phyloP scores from a whole-genome alignment of 2,329 filamentous ascomycete genomes.

The Aspergillus sp. region DNA sequence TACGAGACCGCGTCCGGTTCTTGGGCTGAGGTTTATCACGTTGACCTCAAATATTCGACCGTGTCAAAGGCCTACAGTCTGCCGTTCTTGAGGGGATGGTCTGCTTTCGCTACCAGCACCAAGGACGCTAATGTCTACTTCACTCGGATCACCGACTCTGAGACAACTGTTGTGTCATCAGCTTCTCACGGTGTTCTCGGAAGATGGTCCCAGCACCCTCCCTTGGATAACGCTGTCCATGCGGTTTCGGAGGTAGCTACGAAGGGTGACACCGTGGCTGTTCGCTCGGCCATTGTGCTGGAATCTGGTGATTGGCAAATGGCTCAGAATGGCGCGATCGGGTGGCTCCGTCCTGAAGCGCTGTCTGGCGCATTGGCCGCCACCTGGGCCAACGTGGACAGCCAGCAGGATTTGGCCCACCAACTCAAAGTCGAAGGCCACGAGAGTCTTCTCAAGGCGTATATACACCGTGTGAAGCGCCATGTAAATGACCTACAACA shows the following conservation, averaged over 20 bases:
- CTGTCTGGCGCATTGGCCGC: constrained; percentile 78
- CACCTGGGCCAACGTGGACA: constrained; percentile 74
- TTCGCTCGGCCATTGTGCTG: constrained; percentile 71
- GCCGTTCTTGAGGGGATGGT: constrained; percentile 67
- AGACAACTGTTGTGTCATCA: constrained; percentile 73
- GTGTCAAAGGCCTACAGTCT: constrained; percentile 79
- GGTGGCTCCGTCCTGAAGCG: constrained; percentile 81
- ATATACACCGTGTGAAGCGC: constrained; percentile 79
- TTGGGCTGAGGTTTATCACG: constrained; percentile 83
- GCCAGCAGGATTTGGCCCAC: constrained; percentile 71
- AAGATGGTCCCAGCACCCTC: constrained; percentile 64
- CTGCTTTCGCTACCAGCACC: constrained; percentile 76
- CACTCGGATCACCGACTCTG: constrained; percentile 73
- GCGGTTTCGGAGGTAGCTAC: constrained; percentile 80
- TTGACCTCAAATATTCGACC: constrained; percentile 68
- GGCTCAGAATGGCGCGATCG: constrained; percentile 75
- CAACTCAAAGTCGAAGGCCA: constrained; percentile 85
- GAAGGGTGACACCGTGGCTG: constrained; percentile 70
- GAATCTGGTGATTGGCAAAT: constrained; percentile 74
- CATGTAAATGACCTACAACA: constrained; percentile 73
- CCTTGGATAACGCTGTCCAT: constrained; percentile 56
- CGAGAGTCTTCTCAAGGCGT: constrained; percentile 76
- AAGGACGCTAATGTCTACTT: constrained; percentile 84
- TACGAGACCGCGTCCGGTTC: constrained; percentile 69
- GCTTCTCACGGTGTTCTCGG: constrained; percentile 73